Evolutionary conservation across 78 protist genomes (phyloP).

Genomic region (Dictyostelium brefeldianum): DNA sequence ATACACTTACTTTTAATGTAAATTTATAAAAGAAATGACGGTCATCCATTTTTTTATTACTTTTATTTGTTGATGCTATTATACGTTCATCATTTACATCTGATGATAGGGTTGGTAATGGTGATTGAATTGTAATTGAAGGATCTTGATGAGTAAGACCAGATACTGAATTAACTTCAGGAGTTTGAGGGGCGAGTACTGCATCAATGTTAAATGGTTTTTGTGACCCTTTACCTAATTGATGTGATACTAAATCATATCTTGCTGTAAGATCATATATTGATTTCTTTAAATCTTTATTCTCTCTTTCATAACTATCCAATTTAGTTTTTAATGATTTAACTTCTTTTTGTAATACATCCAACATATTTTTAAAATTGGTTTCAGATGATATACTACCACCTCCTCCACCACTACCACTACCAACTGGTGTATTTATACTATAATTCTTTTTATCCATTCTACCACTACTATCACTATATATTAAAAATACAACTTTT

Average conservation of each 20-base stretch:
- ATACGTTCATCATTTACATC: background rate
- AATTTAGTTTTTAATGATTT: conserved; percentile 64
- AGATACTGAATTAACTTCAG: conserved; percentile 25
- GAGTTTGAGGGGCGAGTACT: conserved; percentile 41
- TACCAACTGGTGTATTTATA: background rate
- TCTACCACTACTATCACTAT: no score
- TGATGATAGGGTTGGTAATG: background rate
- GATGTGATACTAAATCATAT: conserved; percentile 62
- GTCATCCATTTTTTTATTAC: conserved; percentile 72
- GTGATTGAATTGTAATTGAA: background rate
- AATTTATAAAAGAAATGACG: conserved; percentile 79
- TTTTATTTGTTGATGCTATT: conserved; percentile 1
- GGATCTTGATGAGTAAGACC: background rate
- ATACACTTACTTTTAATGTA: conserved; percentile 79
- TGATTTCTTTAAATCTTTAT: conserved; percentile 81
- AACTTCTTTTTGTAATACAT: conserved; percentile 57
- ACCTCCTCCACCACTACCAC: background rate
- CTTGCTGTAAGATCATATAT: conserved; percentile 71
- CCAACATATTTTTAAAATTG: conserved; percentile 31
- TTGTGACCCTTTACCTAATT: conserved; percentile 56
- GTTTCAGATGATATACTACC: conserved; percentile 11
- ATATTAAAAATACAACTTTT: no score
- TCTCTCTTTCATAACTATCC: conserved; percentile 74
- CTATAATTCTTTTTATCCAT: conserved; percentile 7
- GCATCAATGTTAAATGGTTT: conserved; percentile 83